These are phyloP conservation scores for Thozetella sp. DNA, from an alignment of 495 filamentous ascomycete genomes.

Conservation along the genomic window DNA sequence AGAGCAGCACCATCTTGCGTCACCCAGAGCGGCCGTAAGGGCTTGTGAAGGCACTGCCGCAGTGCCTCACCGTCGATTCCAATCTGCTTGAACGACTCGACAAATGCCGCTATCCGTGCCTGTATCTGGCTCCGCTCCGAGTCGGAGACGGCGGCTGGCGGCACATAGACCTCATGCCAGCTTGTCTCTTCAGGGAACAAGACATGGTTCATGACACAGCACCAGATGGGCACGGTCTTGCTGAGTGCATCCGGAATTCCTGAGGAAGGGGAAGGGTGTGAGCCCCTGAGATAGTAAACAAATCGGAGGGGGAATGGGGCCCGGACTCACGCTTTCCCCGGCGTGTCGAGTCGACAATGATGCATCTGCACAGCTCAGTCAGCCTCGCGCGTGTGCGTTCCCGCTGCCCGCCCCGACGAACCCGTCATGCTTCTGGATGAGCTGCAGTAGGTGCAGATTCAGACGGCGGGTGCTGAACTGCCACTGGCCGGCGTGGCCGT, in stretches of 20 bases:
- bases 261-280: conserved; percentile 23
- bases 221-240: conserved; percentile 96
- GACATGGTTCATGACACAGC: conserved; percentile 76
- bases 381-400: neutral
- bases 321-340: conserved; percentile 74
- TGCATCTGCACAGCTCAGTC: conserved; percentile 58
- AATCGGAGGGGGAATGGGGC: neutral
- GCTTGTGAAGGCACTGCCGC: conserved; percentile 46
- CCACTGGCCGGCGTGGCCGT: conserved; percentile 91
- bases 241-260: conserved; percentile 90
- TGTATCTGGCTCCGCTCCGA: conserved; percentile 85
- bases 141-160: conserved; percentile 64
- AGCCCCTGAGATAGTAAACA: neutral
- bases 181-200: conserved; percentile 63
- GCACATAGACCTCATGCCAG: conserved; percentile 60
- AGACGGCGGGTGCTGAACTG: conserved; percentile 81
- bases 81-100: conserved; percentile 56
- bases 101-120: conserved; percentile 64
- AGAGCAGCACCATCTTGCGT: conserved; percentile 41
- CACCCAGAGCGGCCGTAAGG: conserved; percentile 67
- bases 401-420: conserved; percentile 32
- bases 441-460: conserved; percentile 76
- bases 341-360: conserved; percentile 94
- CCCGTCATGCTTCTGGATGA: conserved; percentile 66
- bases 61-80: conserved; percentile 30